Evolutionary conservation across 1,139 yeast genomes (phyloP), one percentile per base, ranked within the genome.

Genomic region (Suhomyces anneliseae): DNA sequence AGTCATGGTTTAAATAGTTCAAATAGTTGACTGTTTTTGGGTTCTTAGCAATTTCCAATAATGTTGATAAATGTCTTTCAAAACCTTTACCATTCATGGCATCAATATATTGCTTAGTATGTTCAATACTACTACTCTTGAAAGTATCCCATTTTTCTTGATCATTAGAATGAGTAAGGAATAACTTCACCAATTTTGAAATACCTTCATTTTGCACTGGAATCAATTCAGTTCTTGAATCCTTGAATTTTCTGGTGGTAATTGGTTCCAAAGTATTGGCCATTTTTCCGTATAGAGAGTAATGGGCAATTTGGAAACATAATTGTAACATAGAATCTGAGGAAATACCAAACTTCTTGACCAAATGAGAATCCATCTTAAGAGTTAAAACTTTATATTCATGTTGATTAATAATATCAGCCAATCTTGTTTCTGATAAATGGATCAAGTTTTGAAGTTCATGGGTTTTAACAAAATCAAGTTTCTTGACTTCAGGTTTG

Each of bases 361-460:
- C 74, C 38, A 83, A 60, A 45, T 69, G 76, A 27, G 79, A 66
- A 60, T 74, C 72, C 54, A 81, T 58, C 52, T 70, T 72, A 44
- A 75, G 55, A 39, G 62, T 64, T 47, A 69, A 56, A 3, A 81
- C 76, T 43, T 74, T 70, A 51, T 79, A 80, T 53, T 83, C 85
- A 65, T 86, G 90, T 57, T 86, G 89, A 54, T 83, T 79, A 45
- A 87, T 84, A 54, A 85, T 72, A 65, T 87, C 95, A 2, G 92
- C 86, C 52, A 87, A 69, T 53, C 90, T 76, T 0, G 92, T 87
- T 60, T 87, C 93, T 1, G 90, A 83, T 36, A 85, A 70, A 64
- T 83, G 90, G 32, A 87, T 79, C 31, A 81, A 70, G 48, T 65
- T 68, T 44, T 64, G 66, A 33, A 75, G 60, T 44, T 72, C 78